Conservation (phyloP, 108 stramenopile genomes). For the Chaetoceros muelleri region DNA sequence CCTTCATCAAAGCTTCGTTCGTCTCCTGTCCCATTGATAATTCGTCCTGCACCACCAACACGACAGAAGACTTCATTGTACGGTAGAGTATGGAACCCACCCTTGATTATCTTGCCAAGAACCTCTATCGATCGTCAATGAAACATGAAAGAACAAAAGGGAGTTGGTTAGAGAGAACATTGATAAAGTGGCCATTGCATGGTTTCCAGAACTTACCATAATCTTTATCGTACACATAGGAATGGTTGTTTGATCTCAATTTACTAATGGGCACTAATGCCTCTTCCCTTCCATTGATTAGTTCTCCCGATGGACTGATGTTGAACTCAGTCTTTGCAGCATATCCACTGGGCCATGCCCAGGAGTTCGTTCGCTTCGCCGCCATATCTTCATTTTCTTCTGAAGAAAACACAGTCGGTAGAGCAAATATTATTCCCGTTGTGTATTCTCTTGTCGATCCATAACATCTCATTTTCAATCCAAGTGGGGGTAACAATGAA, state of each 20-base stretch:
- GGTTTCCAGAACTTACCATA: slow-evolving; percentile 8
- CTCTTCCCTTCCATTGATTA: slow-evolving; percentile 56
- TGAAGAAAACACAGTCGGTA: slow-evolving; percentile 30
- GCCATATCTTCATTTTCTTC: slow-evolving; percentile 46
- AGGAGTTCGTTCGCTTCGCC: slow-evolving; percentile 48
- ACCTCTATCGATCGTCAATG: too few relatives aligned
- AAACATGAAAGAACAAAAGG: too few relatives aligned
- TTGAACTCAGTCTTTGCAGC: slow-evolving; percentile 57
- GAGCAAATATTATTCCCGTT: slow-evolving; percentile 68
- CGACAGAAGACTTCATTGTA: slow-evolving; percentile 82
- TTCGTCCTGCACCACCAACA: slow-evolving; percentile 68
- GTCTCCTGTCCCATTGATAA: slow-evolving; percentile 25
- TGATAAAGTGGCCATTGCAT: not conserved
- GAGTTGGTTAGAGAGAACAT: not conserved
- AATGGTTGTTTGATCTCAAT: slow-evolving; percentile 33
- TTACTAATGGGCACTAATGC: slow-evolving; percentile 32
- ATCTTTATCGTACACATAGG: slow-evolving; percentile 43
- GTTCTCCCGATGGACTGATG: slow-evolving; percentile 23
- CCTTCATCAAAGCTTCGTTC: slow-evolving; percentile 66
- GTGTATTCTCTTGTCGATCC: slow-evolving; percentile 64
- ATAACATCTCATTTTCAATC: slow-evolving; percentile 73
- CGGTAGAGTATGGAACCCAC: slow-evolving; percentile 62
- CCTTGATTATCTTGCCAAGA: slow-evolving; percentile 50
- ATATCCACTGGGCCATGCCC: slow-evolving; percentile 74
- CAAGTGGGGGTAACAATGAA: slow-evolving; percentile 53